Conservation (phyloP, 176 grass and related monocot genomes). For the Carex littledalei region DNA sequence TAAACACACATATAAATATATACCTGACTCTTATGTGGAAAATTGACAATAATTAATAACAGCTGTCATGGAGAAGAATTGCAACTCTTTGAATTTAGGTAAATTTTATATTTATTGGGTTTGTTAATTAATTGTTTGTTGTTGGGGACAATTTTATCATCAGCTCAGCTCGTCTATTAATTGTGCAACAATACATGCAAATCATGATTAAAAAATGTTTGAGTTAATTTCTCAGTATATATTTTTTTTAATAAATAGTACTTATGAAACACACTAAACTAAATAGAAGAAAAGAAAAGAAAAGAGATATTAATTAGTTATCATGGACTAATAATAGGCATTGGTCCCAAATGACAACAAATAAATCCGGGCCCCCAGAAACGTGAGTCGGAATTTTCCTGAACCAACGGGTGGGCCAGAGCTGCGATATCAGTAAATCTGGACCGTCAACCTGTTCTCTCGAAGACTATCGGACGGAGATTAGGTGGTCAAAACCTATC, state of each 20-base stretch:
- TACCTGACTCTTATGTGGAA: neutral
- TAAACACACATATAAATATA: neutral
- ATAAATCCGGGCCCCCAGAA: neutral
- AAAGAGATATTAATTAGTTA: neutral
- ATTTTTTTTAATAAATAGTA: neutral
- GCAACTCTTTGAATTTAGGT: neutral
- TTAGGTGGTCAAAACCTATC: constrained; percentile 16
- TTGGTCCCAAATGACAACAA: neutral
- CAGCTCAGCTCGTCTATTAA: neutral
- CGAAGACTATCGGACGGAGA: neutral
- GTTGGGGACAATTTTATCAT: neutral
- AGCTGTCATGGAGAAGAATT: neutral
- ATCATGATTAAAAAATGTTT: neutral
- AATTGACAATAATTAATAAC: neutral
- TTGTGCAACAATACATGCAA: neutral
- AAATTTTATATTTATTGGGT: neutral
- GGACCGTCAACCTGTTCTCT: neutral
- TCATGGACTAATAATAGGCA: constrained; percentile 5
- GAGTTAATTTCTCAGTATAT: too few species aligned
- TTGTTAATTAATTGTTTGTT: neutral
- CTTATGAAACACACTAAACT: neutral
- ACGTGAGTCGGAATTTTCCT: constrained; percentile 10
- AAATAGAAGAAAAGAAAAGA: neutral
- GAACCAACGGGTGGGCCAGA: constrained; percentile 13
- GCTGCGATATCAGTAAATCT: neutral